Evolutionary conservation across 148 eudicot genomes (phyloP).

Genomic region (Agrostemma githago): DNA sequence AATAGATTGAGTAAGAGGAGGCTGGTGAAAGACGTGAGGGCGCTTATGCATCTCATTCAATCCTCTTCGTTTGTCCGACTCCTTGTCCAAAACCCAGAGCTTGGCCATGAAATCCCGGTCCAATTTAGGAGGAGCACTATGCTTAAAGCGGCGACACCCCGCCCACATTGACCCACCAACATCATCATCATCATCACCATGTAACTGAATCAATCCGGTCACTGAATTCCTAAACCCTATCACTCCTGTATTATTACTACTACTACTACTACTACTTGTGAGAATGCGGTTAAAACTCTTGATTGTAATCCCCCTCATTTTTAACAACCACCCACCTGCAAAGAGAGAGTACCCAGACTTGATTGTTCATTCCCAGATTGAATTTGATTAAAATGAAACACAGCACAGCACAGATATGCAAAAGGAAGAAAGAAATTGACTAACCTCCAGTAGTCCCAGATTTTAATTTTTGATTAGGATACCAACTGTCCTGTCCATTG

Average conservation of each 20-base stretch:
- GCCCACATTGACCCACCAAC: background rate
- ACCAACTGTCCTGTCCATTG: no score
- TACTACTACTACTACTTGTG: constrained; percentile 4
- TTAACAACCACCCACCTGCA: constrained; percentile 18
- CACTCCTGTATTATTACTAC: background rate
- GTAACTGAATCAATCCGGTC: background rate
- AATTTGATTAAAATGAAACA: no score
- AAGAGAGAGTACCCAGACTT: background rate
- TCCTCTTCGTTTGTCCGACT: constrained; percentile 27
- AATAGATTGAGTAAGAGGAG: constrained; percentile 68
- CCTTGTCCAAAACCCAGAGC: constrained; percentile 59
- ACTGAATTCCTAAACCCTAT: constrained; percentile 10
- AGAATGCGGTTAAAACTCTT: constrained; percentile 21
- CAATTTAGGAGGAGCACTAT: constrained; percentile 28
- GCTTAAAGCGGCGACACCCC: constrained; percentile 31
- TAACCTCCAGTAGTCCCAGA: no score
- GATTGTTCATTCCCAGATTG: no score
- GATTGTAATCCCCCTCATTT: constrained; percentile 26
- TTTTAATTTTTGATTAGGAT: no score
- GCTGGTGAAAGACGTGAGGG: constrained; percentile 43
- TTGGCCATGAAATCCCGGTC: constrained; percentile 64
- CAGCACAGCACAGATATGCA: no score
- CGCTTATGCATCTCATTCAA: background rate
- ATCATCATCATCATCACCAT: constrained; percentile 18
- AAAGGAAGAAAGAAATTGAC: no score